Conservation (phyloP, 2,329 filamentous ascomycete genomes). For the Cladobotryum mycophilum region DNA sequence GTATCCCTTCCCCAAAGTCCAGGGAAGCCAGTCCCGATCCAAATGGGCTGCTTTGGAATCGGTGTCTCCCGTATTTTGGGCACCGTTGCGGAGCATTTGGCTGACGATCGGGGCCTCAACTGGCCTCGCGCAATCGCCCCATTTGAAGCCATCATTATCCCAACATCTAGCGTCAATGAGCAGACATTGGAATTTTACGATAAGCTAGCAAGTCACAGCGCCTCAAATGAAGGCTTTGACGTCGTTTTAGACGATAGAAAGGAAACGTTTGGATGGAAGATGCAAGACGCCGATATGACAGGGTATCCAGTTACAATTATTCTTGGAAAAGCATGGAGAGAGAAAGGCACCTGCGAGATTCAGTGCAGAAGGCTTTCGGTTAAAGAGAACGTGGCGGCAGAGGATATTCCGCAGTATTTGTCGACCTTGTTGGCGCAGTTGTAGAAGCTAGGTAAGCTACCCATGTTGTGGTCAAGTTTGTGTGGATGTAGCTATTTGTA, state of each 20-base stretch:
- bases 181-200: constrained; percentile 60
- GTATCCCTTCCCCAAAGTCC: constrained; percentile 38
- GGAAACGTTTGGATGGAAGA: constrained; percentile 70
- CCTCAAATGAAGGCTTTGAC: constrained; percentile 42
- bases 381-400: constrained; percentile 51
- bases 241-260: constrained; percentile 67
- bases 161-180: constrained; percentile 38
- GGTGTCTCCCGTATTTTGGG: constrained; percentile 87
- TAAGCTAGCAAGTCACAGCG: constrained; percentile 31
- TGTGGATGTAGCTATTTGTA: too few relatives aligned
- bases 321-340: constrained; percentile 64
- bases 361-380: constrained; percentile 66
- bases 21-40: constrained; percentile 47
- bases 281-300: constrained; percentile 81
- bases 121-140: constrained; percentile 88
- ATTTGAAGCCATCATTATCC: constrained; percentile 67
- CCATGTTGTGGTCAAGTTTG: too few relatives aligned
- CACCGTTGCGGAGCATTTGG: constrained; percentile 70
- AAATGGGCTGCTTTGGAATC: constrained; percentile 97
- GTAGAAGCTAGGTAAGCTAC: constrained; percentile 30
- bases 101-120: constrained; percentile 68
- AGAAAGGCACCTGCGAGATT: constrained; percentile 59
- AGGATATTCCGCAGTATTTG: constrained; percentile 38
- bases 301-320: constrained; percentile 83
- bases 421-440: constrained; percentile 41